Evolutionary conservation across 176 grass and related monocot genomes (phyloP), one percentile per base, ranked within the genome.

Genomic region (Oryza meyeriana): DNA sequence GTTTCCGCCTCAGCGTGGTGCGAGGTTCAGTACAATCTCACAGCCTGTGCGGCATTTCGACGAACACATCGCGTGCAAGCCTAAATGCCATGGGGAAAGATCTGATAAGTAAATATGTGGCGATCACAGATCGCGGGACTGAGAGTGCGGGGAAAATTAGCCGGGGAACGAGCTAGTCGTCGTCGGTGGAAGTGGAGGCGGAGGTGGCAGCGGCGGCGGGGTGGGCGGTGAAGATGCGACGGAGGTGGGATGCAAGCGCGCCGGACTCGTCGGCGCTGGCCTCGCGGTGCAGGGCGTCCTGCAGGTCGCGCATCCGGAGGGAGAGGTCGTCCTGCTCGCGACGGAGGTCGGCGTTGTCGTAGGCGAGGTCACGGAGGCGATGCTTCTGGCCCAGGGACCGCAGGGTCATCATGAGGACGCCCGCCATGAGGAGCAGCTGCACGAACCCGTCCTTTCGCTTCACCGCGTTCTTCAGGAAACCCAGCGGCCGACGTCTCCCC

Each of bases 371-470:
- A 82, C 70, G 38, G 77, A 87, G 76, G 31, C 87, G 96, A 87
- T 95, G 80, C 83, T 99, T 99, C 89, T 99, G 93, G 44, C 93
- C 70, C 42, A 99, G 85, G 38, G 87, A 90, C 10, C 93, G 88
- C 31, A 93, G 39, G 85, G 91, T 94, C 67, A 99, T 72, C 93
- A 99, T 95, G 76, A 99, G 44, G 87, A 99, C 68, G 76, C 93
- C 89, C 11, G 82, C 76, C 90, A 99, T 94, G 32, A 99, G 66
- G 40, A 99, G 80, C 63, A 99, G 77, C 82, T 99, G 93, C 82
- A 95, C 81, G 90, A 91, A 99, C 61, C 79, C 72, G 11, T 93
- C 85, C 87, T 99, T 95, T 34, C 91, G 85, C 83, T 99, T 99
- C 48, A 71, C 41, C 85, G 87, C 93, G 69, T 88, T 95, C 69